Evolutionary conservation across 768 basidiomycete genomes (phyloP), one percentile per base, ranked within the genome.

Genomic region (Botryobasidium botryosum): DNA sequence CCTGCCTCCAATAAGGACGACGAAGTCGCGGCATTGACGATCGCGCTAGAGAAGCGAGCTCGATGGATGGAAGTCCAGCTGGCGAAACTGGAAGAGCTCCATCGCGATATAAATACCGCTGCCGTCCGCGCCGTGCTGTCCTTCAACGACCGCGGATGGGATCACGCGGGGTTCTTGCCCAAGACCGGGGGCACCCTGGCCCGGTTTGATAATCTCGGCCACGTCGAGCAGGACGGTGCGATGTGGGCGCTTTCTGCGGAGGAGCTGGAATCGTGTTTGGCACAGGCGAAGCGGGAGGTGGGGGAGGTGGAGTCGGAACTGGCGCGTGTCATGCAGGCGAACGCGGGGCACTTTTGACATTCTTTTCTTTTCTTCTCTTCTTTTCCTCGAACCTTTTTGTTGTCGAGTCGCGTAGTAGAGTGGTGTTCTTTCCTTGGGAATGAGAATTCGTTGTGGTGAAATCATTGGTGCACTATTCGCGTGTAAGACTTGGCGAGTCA

Each of bases 61-160:
- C 70, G 82, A 35, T 90, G 85, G 83, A 87, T 90, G 81, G 84
- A 88, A 60, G 80, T 85, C 18, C 85, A 87, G 58, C 61, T 90
- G 15, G 82, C 81, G 0, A 87, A 88, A 57, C 65, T 90, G 28
- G 85, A 90, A 59, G 85, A 85, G 55, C 67, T 88, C 27, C 85
- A 90, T 52, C 78, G 81, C 24, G 85, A 88, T 52, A 87, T 88
- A 62, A 90, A 88, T 59, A 82, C 74, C 2, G 85, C 85, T 5
- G 83, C 84, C 3, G 82, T 86, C 23, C 71, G 78, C 23, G 81
- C 82, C 5, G 77, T 86, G 18, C 68, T 87, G 21, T 71, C 78
- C 1, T 79, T 83, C 65, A 87, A 86, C 52, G 83, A 88, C 61
- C 76, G 69, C 49, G 83, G 85, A 20, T 86, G 84, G 84, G 85